A percentile compares a stretch with the other conserved stretches of the same genome.
Evolutionary conservation across 176 grass and related monocot species (phyloP).

Genomic region (Luzula sylvatica): DNA sequence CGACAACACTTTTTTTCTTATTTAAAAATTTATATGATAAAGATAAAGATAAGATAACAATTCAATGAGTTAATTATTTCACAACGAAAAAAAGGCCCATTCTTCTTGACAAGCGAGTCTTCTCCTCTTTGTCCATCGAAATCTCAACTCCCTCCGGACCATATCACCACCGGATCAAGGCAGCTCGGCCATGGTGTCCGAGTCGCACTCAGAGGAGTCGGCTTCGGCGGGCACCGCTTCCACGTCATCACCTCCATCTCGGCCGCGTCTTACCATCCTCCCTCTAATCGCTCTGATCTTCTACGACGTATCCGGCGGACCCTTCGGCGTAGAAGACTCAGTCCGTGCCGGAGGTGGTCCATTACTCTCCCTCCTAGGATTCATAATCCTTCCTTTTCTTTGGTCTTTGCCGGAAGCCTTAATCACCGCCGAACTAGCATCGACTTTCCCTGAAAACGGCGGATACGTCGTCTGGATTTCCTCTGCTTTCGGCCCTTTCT

Average conservation of each 20-base stretch:
- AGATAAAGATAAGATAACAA: too few species aligned
- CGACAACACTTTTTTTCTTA: too few species aligned
- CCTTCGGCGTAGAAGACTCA: constrained; percentile 92
- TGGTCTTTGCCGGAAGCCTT: constrained; percentile 89
- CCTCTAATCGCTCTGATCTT: constrained; percentile 90
- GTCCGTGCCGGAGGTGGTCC: constrained; percentile 69
- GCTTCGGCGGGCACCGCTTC: constrained; percentile 13
- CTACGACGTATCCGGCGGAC: constrained; percentile 89
- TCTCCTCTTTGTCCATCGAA: too few species aligned
- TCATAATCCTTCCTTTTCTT: constrained; percentile 47
- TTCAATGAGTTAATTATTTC: too few species aligned
- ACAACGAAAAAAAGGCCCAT: too few species aligned
- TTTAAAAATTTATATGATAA: too few species aligned
- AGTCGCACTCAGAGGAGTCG: not conserved
- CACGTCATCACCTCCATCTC: not conserved
- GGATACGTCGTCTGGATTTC: constrained; percentile 90
- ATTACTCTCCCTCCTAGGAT: constrained; percentile 69
- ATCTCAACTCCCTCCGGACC: too few species aligned
- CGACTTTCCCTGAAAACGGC: constrained; percentile 68
- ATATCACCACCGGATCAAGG: too few species aligned
- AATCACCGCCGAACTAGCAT: constrained; percentile 75
- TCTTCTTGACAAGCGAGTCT: too few species aligned
- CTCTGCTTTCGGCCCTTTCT: constrained; percentile 65
- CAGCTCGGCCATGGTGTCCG: too few species aligned
- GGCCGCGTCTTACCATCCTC: constrained; percentile 49